Conservation (phyloP, 1,139 yeast genomes). For the Scheffersomyces lignicola region DNA sequence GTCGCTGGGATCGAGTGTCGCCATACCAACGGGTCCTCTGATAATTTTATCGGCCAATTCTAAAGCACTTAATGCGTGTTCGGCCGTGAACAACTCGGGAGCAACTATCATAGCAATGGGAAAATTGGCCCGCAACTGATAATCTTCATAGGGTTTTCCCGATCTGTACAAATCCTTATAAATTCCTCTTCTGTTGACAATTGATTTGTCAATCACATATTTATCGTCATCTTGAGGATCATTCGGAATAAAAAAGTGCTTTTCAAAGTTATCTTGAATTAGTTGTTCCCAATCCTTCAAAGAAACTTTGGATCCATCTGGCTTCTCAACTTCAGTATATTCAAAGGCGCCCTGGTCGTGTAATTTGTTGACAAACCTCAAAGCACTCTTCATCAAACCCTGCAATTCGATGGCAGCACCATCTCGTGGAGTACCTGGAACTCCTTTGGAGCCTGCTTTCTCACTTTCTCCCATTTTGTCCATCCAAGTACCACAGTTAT, state of each 20-base stretch:
- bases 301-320: constrained; percentile 57
- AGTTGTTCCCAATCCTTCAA: constrained; percentile 70
- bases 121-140: constrained; percentile 89
- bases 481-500: constrained; percentile 99
- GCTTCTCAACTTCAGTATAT: constrained; percentile 51
- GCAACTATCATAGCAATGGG: constrained; percentile 92
- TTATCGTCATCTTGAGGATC: constrained; percentile 51
- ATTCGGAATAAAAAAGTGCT: constrained; percentile 71
- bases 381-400: constrained; percentile 80
- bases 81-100: constrained; percentile 77
- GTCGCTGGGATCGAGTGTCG: constrained; percentile 90
- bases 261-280: constrained; percentile 73
- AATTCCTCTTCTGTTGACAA: constrained; percentile 88
- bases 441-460: constrained; percentile 79
- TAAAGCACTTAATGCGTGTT: constrained; percentile 63
- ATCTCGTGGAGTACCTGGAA: constrained; percentile 96
- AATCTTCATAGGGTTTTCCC: constrained; percentile 90
- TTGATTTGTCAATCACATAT: constrained; percentile 59
- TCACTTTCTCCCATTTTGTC: constrained; percentile 98
- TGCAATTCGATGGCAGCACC: constrained; percentile 95
- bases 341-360: constrained; percentile 55
- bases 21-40: constrained; percentile 90
- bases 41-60: constrained; percentile 67
- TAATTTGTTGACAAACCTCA: constrained; percentile 74
- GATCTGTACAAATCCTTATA: constrained; percentile 82